Evolutionary conservation across 768 basidiomycete genomes (phyloP), one percentile per base, ranked within the genome.

Genomic region (Crucibulum laeve): DNA sequence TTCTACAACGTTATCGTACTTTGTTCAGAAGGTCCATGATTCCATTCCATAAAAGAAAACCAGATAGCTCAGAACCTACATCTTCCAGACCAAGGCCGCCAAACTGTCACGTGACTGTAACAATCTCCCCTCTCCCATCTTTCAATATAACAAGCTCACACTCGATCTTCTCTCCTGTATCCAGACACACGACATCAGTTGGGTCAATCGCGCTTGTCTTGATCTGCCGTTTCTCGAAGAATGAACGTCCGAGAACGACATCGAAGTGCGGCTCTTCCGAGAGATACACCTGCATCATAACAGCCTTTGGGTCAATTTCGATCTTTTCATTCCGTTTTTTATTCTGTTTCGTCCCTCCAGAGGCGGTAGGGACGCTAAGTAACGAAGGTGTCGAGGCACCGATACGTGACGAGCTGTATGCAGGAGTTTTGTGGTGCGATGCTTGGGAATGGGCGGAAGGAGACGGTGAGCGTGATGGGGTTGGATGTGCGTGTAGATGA

Each of bases 221-320:
- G 50, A 98, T 82, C 56, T 86, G 85, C 52, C 91, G 72, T 55
- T 75, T 82, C 73, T 87, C 87, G 49, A 85, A 80, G 56, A 96
- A 93, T 18, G 82, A 82, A 19, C 94, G 74, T 1, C 94, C 94
- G 4, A 98, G 76, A 4, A 98, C 87, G 37, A 97, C 89, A 54
- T 96, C 93, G 62, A 98, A 98, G 56, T 97, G 92, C 0, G 86
- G 83, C 59, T 96, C 94, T 58, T 99, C 96, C 3, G 89, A 87
- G 23, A 98, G 76, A 62, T 89, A 93, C 6, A 97, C 93, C 0
- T 78, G 57, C 18, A 84, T 59, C 46, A 68, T 57, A 8, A 73
- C 72, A 3, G 68, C 63, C 53, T 72, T 74, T 1, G 66, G 60
- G 40, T 51, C 41, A 21, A 34, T 45, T 42, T 51, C 44, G 38